A percentile compares a stretch with the other conserved stretches of the same genome.
phyloP scores from a whole-genome alignment of 2,329 filamentous ascomycete species.

The Piedraia hortae region DNA sequence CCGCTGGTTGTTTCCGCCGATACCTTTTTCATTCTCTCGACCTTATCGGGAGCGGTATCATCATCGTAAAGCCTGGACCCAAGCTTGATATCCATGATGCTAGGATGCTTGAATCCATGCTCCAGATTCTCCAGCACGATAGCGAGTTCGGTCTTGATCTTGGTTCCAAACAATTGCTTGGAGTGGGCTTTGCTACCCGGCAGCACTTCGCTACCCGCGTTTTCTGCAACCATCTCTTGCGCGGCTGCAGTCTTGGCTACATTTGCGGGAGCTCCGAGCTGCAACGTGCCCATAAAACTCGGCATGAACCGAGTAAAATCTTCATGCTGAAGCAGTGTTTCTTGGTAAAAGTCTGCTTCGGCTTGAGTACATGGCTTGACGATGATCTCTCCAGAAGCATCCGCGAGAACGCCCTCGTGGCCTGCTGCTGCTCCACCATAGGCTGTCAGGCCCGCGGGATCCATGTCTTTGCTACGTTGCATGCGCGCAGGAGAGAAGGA shows the following conservation, averaged over 20 bases:
- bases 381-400: slow-evolving; percentile 57
- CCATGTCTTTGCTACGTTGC: no score
- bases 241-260: slow-evolving; percentile 2
- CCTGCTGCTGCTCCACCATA: slow-evolving; percentile 58
- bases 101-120: slow-evolving; percentile 54
- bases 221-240: slow-evolving; percentile 3
- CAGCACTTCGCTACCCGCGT: background rate
- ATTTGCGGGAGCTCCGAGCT: slow-evolving; percentile 26
- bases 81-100: slow-evolving; percentile 82
- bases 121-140: slow-evolving; percentile 70
- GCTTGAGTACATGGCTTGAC: slow-evolving; percentile 76
- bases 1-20: slow-evolving; percentile 30
- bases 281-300: slow-evolving; percentile 53
- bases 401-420: slow-evolving; percentile 74
- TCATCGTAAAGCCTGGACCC: slow-evolving; percentile 57
- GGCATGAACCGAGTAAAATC: slow-evolving; percentile 63
- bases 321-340: slow-evolving; percentile 34
- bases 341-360: slow-evolving; percentile 78
- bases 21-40: slow-evolving; percentile 30
- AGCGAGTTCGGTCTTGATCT: slow-evolving; percentile 46
- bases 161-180: slow-evolving; percentile 26
- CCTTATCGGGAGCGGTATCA: slow-evolving; percentile 32
- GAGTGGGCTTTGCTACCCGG: slow-evolving; percentile 9
- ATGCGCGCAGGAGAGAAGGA: no score
- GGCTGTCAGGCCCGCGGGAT: slow-evolving; percentile 29